phyloP scores from a whole-genome alignment of 2,329 filamentous ascomycete genomes.

The Aspergillus sp. region DNA sequence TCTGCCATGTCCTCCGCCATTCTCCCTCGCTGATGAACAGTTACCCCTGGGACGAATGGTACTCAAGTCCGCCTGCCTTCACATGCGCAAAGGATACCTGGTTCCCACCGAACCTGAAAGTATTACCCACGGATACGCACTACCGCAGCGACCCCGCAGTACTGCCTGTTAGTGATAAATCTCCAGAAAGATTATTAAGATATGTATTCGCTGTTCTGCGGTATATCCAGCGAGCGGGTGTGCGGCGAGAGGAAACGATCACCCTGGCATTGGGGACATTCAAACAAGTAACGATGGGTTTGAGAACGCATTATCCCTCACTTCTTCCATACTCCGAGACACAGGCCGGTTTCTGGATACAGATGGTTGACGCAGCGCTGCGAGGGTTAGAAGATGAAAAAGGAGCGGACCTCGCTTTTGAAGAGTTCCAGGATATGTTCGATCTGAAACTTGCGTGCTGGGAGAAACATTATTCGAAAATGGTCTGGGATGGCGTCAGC shows the following conservation, averaged over 20 bases:
- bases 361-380: not conserved
- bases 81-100: not conserved
- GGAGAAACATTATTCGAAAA: not conserved
- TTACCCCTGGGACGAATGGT: not conserved
- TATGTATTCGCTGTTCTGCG: not conserved
- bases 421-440: not conserved
- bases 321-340: not conserved
- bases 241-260: not conserved
- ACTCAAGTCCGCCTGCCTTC: not conserved
- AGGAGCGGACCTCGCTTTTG: not conserved
- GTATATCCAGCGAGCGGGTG: not conserved
- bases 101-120: not conserved
- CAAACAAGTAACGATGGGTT: not conserved
- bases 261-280: not conserved
- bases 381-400: not conserved
- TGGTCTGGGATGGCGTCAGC: not conserved
- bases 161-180: not conserved
- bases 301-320: not conserved
- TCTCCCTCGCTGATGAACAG: not conserved
- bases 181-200: not conserved
- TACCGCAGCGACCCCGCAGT: not conserved
- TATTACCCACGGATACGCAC: not conserved
- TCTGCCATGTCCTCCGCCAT: not conserved
- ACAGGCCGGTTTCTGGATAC: constrained; percentile 1
- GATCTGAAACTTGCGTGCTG: not conserved